Conservation (phyloP, 208 protist genomes). For the Histomonas meleagridis region DNA sequence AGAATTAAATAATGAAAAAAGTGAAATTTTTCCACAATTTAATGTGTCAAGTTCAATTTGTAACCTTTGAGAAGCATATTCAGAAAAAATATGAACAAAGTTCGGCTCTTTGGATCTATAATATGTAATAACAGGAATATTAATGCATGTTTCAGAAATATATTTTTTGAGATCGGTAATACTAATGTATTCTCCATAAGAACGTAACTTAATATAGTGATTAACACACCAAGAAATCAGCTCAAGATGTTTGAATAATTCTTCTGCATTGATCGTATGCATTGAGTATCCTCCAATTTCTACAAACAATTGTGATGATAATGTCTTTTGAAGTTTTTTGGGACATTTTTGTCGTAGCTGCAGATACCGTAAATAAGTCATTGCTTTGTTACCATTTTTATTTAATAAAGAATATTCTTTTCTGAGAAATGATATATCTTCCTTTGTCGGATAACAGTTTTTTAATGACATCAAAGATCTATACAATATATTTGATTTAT, state of each 20-base stretch:
- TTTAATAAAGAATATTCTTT: no score
- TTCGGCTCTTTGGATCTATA: background rate
- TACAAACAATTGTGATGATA: background rate
- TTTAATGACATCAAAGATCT: no score
- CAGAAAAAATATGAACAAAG: background rate
- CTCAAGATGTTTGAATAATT: conserved; percentile 1
- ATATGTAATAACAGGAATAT: background rate
- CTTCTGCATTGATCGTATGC: background rate
- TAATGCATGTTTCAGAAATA: background rate
- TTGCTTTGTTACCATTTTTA: no score
- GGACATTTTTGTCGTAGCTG: conserved; percentile 5
- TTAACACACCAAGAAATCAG: background rate
- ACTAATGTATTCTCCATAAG: background rate
- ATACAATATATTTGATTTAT: no score
- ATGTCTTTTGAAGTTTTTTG: background rate
- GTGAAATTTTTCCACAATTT: background rate
- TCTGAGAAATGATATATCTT: no score
- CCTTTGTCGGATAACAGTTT: no score
- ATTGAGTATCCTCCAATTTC: background rate
- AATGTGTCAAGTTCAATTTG: background rate
- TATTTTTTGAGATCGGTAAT: background rate
- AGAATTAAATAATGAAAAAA: background rate
- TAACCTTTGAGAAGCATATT: background rate
- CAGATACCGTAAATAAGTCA: background rate
- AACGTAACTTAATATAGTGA: background rate